phyloP scores from a whole-genome alignment of 1,139 yeast genomes.

The Candida labiduridarum region DNA sequence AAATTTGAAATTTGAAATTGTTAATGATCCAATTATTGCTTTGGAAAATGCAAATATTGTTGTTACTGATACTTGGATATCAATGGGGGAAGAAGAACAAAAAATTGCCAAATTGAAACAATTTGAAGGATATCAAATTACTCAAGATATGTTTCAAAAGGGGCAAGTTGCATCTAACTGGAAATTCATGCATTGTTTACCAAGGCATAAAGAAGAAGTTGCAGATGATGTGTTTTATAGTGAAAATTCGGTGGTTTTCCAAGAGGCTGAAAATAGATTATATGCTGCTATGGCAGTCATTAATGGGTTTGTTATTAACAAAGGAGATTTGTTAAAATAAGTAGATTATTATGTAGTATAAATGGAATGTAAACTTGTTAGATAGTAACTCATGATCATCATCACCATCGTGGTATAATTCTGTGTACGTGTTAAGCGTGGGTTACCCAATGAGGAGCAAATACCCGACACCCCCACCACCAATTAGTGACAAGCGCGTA shows the following conservation, averaged over 20 bases:
- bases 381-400: too few relatives aligned
- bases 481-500: background rate
- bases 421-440: background rate
- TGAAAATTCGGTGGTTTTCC: constrained; percentile 81
- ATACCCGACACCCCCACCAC: background rate
- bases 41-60: constrained; percentile 73
- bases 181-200: constrained; percentile 97
- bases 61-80: constrained; percentile 97
- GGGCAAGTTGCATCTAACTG: constrained; percentile 67
- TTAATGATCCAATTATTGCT: constrained; percentile 75
- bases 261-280: constrained; percentile 93
- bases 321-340: constrained; percentile 54
- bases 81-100: constrained; percentile 96
- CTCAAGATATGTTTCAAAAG: constrained; percentile 56
- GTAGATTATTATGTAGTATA: background rate
- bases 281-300: constrained; percentile 96
- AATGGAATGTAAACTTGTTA: background rate
- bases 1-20: constrained; percentile 59
- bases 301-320: constrained; percentile 84
- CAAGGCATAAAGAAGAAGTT: constrained; percentile 94
- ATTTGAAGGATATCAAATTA: constrained; percentile 85
- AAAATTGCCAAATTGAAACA: constrained; percentile 70
- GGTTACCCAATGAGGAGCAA: background rate
- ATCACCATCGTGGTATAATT: too few relatives aligned
- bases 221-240: constrained; percentile 90